Evolutionary conservation across 2,329 filamentous ascomycete species (phyloP), one percentile per base, ranked within the genome.

Genomic region (Fusarium illudens): DNA sequence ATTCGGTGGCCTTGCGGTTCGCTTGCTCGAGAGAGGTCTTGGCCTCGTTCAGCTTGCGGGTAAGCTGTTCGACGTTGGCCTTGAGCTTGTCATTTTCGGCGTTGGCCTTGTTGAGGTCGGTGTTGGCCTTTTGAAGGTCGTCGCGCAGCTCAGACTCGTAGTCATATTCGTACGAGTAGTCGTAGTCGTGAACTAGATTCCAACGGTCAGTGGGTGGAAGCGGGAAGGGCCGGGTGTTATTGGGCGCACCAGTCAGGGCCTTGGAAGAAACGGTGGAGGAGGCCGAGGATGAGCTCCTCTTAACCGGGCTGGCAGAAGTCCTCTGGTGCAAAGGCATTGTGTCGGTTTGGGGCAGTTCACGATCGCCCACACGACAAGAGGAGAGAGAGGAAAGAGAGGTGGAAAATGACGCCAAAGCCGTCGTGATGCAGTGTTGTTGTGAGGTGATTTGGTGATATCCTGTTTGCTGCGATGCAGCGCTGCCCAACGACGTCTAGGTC

Each of bases 81-180:
- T 75, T 70, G 60, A 76, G 75, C 49, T 74, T 75, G 49, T 75
- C 73, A 37, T 68, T 74, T 17, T 75, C 73, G 44, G 69, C 67
- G 27, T 71, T 73, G 57, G 67, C 53, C 62, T 75, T 75, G 65
- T 72, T 75, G 4, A 74, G 65, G 53, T 75, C 71, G 27, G 71
- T 67, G 62, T 74, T 75, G 30, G 71, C 73, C 65, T 70, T 74
- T 51, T 75, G 71, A 52, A 75, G 68, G 57, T 75, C 73, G 48
- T 74, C 72, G 57, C 71, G 59, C 37, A 75, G 59, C 22, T 71
- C 64, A 22, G 64, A 61, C 33, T 71, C 68, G 33, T 60, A 54
- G 51, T 74, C 73, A 48, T 67, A 67, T 55, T 73, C 68, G 65
- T 73, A 73, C 46, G 62, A 69, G 56, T 71, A 73, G 33, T 72